phyloP scores from a whole-genome alignment of 257 asterid species.

The Schizonepeta tenuifolia region DNA sequence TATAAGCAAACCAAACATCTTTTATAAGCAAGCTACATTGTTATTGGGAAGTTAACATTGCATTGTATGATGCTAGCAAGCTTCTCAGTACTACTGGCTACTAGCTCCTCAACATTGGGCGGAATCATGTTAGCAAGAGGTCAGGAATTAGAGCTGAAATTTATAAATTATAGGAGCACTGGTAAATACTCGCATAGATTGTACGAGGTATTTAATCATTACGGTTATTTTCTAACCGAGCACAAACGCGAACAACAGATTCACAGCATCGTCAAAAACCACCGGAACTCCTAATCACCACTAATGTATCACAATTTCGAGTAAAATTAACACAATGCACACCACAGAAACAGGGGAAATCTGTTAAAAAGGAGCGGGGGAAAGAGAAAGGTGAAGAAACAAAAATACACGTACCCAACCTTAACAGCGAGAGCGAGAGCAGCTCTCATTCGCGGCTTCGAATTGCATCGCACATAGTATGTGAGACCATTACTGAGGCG shows the following conservation, averaged over 20 bases:
- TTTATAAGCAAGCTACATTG: constrained; percentile 10
- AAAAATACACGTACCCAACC: constrained; percentile 73
- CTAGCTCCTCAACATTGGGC: background rate
- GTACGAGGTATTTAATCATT: background rate
- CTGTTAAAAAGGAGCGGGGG: background rate
- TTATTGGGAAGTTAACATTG: too few relatives aligned
- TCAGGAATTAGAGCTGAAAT: background rate
- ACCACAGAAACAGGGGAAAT: background rate
- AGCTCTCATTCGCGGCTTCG: constrained; percentile 95
- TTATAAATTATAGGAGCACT: constrained; percentile 5
- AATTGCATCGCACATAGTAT: constrained; percentile 87
- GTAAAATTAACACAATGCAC: constrained; percentile 9
- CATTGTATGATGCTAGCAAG: background rate
- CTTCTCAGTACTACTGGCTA: too few relatives aligned
- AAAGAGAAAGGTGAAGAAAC: background rate
- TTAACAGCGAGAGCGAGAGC: constrained; percentile 89
- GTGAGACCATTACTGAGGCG: constrained; percentile 82
- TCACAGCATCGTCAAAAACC: constrained; percentile 5
- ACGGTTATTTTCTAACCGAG: background rate
- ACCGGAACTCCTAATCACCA: constrained; percentile 19
- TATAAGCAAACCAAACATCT: constrained; percentile 10
- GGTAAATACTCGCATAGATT: background rate
- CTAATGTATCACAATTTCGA: background rate
- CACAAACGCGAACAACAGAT: background rate
- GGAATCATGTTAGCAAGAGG: constrained; percentile 8